Evolutionary conservation across 805 yeast genomes (phyloP).

Genomic region (Barnettozyma populi): DNA sequence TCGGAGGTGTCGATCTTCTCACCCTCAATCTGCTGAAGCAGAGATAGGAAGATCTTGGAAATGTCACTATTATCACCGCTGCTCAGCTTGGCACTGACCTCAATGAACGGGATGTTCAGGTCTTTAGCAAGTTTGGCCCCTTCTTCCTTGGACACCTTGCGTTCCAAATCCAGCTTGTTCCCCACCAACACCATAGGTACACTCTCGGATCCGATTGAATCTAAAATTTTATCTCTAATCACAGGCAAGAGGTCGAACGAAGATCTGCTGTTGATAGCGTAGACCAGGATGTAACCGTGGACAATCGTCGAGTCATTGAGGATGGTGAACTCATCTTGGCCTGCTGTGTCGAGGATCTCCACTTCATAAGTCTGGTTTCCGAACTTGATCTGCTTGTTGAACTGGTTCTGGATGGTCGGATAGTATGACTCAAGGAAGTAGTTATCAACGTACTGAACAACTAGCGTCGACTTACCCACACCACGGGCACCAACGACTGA

Average conservation of each 20-base stretch:
- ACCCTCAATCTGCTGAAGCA: slow-evolving; percentile 57
- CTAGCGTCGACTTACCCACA: slow-evolving; percentile 83
- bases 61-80: slow-evolving; percentile 75
- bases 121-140: slow-evolving; percentile 57
- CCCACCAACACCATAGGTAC: slow-evolving; percentile 81
- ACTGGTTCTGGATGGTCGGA: slow-evolving; percentile 48
- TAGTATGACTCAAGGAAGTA: slow-evolving; percentile 85
- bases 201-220: slow-evolving; percentile 55
- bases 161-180: slow-evolving; percentile 65
- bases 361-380: slow-evolving; percentile 72
- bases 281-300: slow-evolving; percentile 78
- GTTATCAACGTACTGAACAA: slow-evolving; percentile 80
- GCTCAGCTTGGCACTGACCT: slow-evolving; percentile 77
- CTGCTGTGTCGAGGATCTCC: slow-evolving; percentile 88
- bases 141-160: slow-evolving; percentile 59
- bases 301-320: slow-evolving; percentile 73
- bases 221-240: slow-evolving; percentile 79
- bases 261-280: slow-evolving; percentile 71
- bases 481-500: slow-evolving; percentile 86
- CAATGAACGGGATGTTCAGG: slow-evolving; percentile 69
- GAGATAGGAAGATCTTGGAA: slow-evolving; percentile 49
- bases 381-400: slow-evolving; percentile 27
- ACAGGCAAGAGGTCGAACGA: slow-evolving; percentile 73
- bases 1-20: slow-evolving; percentile 48
- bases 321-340: slow-evolving; percentile 84